These are phyloP conservation scores for Suillus decipiens DNA, from an alignment of 768 basidiomycete species.

Conservation along the genomic window DNA sequence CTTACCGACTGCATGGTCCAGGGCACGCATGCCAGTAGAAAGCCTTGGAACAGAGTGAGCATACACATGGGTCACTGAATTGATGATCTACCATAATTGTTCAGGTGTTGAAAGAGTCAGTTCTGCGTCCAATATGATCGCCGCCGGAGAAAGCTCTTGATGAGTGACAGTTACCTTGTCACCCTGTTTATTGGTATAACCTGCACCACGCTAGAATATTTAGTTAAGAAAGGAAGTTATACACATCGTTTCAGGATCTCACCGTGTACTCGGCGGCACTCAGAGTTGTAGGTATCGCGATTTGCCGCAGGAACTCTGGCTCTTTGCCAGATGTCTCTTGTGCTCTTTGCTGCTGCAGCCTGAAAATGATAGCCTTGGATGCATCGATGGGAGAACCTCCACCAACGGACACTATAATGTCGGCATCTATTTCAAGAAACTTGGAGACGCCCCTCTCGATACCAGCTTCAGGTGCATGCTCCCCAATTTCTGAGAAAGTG, in stretches of 20 bases:
- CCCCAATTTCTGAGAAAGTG: slow-evolving; percentile 72
- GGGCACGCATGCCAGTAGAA: slow-evolving; percentile 75
- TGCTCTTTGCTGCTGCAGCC: slow-evolving; percentile 39
- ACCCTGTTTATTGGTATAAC: slow-evolving; percentile 71
- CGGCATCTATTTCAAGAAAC: slow-evolving; percentile 58
- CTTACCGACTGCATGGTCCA: slow-evolving; percentile 79
- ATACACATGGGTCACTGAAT: slow-evolving; percentile 13
- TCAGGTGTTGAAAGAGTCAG: slow-evolving; percentile 74
- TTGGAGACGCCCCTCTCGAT: slow-evolving; percentile 57
- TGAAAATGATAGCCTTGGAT: slow-evolving; percentile 69
- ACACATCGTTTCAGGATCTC: slow-evolving; percentile 17
- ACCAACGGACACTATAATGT: slow-evolving; percentile 72
- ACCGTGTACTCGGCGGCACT: slow-evolving; percentile 79
- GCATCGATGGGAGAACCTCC: slow-evolving; percentile 84
- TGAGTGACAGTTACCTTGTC: slow-evolving; percentile 57
- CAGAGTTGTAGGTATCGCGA: slow-evolving; percentile 81
- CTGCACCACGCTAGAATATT: slow-evolving; percentile 55
- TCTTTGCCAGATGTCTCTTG: slow-evolving; percentile 49
- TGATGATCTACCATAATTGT: slow-evolving; percentile 58
- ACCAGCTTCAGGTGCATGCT: slow-evolving; percentile 70
- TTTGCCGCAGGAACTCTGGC: slow-evolving; percentile 51
- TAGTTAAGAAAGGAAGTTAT: background rate
- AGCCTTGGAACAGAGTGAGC: slow-evolving; percentile 46
- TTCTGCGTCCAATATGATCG: slow-evolving; percentile 77
- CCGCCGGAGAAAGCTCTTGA: slow-evolving; percentile 63